phyloP scores from a whole-genome alignment of 192 early-diverging fungal species.

The Podila horticola region DNA sequence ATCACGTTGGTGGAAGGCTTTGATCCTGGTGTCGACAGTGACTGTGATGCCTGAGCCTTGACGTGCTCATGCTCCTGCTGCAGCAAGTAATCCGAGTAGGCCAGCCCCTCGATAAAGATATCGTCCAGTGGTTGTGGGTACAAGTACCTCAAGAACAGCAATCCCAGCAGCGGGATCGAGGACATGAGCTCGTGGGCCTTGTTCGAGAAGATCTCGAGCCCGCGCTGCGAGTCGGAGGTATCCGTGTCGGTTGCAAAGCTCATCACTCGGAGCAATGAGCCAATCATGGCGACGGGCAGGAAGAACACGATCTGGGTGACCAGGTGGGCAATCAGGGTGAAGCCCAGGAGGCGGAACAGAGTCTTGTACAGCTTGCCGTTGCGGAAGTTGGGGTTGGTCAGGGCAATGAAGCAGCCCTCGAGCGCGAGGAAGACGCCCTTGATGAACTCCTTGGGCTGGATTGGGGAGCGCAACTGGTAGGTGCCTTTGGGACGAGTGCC shows the following conservation, averaged over 20 bases:
- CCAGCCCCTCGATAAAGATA: slow-evolving; percentile 64
- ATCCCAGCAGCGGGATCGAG: slow-evolving; percentile 58
- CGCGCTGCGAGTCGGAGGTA: slow-evolving; percentile 36
- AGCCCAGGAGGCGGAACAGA: slow-evolving; percentile 48
- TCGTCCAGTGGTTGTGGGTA: slow-evolving; percentile 68
- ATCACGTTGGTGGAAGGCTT: slow-evolving; percentile 34
- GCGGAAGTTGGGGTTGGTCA: slow-evolving; percentile 59
- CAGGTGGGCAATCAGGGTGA: slow-evolving; percentile 52
- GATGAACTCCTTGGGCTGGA: slow-evolving; percentile 48
- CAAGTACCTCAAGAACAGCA: slow-evolving; percentile 67
- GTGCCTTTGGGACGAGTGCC: background rate
- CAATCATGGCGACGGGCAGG: slow-evolving; percentile 53
- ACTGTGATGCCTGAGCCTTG: slow-evolving; percentile 10
- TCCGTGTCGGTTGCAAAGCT: slow-evolving; percentile 33
- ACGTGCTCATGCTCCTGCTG: slow-evolving; percentile 52
- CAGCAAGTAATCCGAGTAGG: slow-evolving; percentile 53
- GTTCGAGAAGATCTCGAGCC: slow-evolving; percentile 36
- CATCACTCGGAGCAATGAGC: slow-evolving; percentile 39
- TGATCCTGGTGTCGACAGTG: slow-evolving; percentile 8
- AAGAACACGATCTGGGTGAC: slow-evolving; percentile 58
- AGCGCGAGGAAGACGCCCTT: slow-evolving; percentile 54
- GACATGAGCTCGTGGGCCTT: slow-evolving; percentile 51
- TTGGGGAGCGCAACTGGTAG: slow-evolving; percentile 32
- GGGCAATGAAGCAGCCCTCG: slow-evolving; percentile 53
- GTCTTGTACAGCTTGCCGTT: slow-evolving; percentile 54